Evolutionary conservation across 2,329 filamentous ascomycete species (phyloP).

Genomic region (Teratosphaeria gauchensis): DNA sequence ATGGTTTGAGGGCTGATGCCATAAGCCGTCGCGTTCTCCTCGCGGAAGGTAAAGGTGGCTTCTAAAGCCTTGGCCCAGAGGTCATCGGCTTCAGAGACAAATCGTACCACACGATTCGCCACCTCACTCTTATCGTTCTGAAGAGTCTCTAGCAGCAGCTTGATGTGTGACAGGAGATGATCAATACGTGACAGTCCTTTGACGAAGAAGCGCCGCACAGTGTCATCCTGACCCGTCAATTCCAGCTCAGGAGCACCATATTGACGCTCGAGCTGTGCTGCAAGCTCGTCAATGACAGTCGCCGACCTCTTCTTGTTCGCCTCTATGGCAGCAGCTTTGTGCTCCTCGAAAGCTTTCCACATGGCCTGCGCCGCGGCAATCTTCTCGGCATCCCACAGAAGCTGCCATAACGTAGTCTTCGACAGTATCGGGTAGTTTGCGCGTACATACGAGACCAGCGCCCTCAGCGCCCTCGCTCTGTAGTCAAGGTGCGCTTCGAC

Average conservation of each 20-base stretch:
- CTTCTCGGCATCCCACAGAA: conserved; percentile 87
- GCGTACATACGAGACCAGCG: conserved; percentile 63
- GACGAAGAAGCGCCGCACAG: conserved; percentile 78
- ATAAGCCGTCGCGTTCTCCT: conserved; percentile 59
- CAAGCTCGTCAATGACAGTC: conserved; percentile 63
- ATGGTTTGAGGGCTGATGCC: conserved; percentile 61
- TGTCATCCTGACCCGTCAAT: conserved; percentile 62
- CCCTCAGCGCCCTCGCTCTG: conserved; percentile 62
- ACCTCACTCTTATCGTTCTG: conserved; percentile 9
- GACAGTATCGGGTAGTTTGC: conserved; percentile 56
- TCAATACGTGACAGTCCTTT: conserved; percentile 22
- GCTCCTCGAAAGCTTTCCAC: conserved; percentile 71
- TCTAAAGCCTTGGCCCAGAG: conserved; percentile 58
- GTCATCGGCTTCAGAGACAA: conserved; percentile 60
- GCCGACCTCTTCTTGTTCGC: conserved; percentile 50
- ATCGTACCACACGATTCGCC: conserved; percentile 36
- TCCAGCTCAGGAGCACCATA: conserved; percentile 60
- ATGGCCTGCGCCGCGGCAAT: conserved; percentile 68
- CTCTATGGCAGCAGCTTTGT: conserved; percentile 34
- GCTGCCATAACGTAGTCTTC: conserved; percentile 60
- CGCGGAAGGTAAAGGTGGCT: conserved; percentile 60
- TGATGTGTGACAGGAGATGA: conserved; percentile 12
- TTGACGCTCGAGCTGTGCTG: conserved; percentile 65
- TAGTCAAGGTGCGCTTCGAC: conserved; percentile 71
- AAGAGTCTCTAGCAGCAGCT: conserved; percentile 14